Base-by-base conservation (phyloP, 176 grass and related monocot genomes). In the Cocos nucifera region DNA sequence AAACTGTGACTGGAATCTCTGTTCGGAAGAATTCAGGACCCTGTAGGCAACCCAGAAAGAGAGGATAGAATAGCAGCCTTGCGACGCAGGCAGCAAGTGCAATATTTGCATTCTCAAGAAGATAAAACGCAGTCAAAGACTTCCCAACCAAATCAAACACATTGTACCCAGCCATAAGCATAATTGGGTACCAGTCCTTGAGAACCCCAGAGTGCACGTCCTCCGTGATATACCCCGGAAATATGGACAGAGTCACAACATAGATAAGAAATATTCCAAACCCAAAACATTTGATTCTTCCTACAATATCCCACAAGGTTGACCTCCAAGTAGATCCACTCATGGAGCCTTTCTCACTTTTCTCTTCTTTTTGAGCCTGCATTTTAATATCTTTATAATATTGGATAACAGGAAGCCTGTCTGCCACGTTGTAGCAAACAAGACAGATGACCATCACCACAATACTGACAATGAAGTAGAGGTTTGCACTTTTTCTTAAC, bases 181-280 rank as follows among this genome's bases (percentile, higher is more conserved):
- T 69, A 28, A 97, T 88, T 1, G 87, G 81, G 50, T 97, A 97
- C 87, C 93, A 97, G 35, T 97, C 93, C 51, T 76, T 76, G 17
- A 97, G 87, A 6, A 63, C 19, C 55, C 85, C 93, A 0, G 92
- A 97, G 62, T 91, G 92, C 53, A 91, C 92, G 15, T 97, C 87
- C 75, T 97, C 93, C 5, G 93, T 91, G 59, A 97, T 78, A 77
- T 69, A 97, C n/a, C 93, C 93, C 3, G 93, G 93, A 20, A 97
- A 97, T 65, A 97, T 97, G 50, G 93, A 97, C 7, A 91, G 74
- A 0, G 93, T 91, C 54, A 97, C 76, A 0, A 71, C 77, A 0
- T 97, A 97, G 59, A 97, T 85, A 65, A 97, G 75, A 35, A 56
- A 20, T 5, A 97, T 50, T 25, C 92, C 92, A 15, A 91, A 59